Evolutionary conservation across 345 rosid species (phyloP).

Genomic region (Kernera saxatilis): DNA sequence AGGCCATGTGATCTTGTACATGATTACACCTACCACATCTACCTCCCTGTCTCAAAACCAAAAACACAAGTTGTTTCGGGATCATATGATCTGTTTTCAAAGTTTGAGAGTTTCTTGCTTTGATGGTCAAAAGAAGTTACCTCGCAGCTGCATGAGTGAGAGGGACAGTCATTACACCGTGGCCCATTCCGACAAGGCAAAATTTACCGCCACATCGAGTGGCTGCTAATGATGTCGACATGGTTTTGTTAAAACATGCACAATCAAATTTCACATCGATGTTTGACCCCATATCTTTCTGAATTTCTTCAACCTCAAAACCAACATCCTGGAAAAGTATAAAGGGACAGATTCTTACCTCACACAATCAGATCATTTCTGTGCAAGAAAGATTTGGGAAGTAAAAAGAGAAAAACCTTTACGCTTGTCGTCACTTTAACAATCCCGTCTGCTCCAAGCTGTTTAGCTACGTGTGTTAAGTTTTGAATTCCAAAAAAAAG

Average conservation of each 20-base stretch:
- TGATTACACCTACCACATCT: slow-evolving; percentile 72
- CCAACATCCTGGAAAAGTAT: slow-evolving; percentile 45
- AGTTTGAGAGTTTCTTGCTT: background rate
- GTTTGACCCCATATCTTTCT: slow-evolving; percentile 52
- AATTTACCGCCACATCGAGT: slow-evolving; percentile 87
- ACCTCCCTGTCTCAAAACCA: slow-evolving; percentile 57
- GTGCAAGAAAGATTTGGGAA: background rate
- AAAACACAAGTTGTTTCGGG: background rate
- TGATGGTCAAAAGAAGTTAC: slow-evolving; percentile 29
- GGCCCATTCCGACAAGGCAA: slow-evolving; percentile 87
- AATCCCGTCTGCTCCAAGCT: slow-evolving; percentile 60
- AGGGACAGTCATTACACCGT: slow-evolving; percentile 67
- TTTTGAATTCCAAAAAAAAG: too few species aligned
- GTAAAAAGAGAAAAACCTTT: slow-evolving; percentile 39
- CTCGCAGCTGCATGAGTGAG: slow-evolving; percentile 91
- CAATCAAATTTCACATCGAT: slow-evolving; percentile 82
- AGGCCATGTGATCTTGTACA: slow-evolving; percentile 90
- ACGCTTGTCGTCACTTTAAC: slow-evolving; percentile 58
- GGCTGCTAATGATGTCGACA: slow-evolving; percentile 71
- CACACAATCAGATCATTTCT: background rate
- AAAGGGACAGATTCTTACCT: background rate
- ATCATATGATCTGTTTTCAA: background rate
- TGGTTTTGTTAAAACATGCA: slow-evolving; percentile 84
- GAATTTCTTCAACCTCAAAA: slow-evolving; percentile 56
- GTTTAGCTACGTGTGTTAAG: slow-evolving; percentile 66